Evolutionary conservation across 2,329 filamentous ascomycete species (phyloP), one percentile per base, ranked within the genome.

Genomic region (Gyromitra esculenta): DNA sequence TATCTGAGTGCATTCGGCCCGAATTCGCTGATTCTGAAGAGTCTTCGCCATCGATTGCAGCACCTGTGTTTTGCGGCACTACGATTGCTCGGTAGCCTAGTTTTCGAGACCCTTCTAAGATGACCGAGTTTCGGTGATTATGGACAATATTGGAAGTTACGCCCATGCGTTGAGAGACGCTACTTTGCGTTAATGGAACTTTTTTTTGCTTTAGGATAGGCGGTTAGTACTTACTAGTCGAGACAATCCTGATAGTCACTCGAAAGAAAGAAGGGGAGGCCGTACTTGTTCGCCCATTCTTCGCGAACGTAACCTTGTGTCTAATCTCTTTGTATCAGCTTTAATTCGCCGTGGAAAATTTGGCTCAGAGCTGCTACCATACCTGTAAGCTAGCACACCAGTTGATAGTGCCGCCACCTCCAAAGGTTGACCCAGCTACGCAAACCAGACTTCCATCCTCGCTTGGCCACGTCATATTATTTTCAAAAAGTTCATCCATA

Each of bases 351-450:
- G 35, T 62, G 9, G 54, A 52, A 9, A 8, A 37, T 60, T 5
- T 5, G 9, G 8, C 25, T 41, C 11, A 5, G 13, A 15, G 48
- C 4, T 66, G 18, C 9, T 21, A 41, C 41, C 39, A 41, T 77
- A 79, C 78, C 80, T 87, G 86, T 66, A 90, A 84, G 65, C 85
- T 85, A 7, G 88, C 88, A 81, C 87, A 91, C 94, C 94, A 97
- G 83, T 97, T 97, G 80, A 97, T 84, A 0, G 92, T 93, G 5
- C 94, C 94, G 71, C 94, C 94, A 54, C 94, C 94, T 39, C 94
- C 94, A 89, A 91, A 97, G 41, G 88, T 88, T 72, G 89, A 88
- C 1, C 92, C 94, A 0, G 91, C 88, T 1, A 92, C 82, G 11
- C 95, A 83, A 15, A 85, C 87, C 41, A 91, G 85, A 5, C 87